Percentiles rank a stretch among this genome's conserved stretches.
Conservation (phyloP, 2,329 filamentous ascomycete species). For the Stachybotrys echinatus region DNA sequence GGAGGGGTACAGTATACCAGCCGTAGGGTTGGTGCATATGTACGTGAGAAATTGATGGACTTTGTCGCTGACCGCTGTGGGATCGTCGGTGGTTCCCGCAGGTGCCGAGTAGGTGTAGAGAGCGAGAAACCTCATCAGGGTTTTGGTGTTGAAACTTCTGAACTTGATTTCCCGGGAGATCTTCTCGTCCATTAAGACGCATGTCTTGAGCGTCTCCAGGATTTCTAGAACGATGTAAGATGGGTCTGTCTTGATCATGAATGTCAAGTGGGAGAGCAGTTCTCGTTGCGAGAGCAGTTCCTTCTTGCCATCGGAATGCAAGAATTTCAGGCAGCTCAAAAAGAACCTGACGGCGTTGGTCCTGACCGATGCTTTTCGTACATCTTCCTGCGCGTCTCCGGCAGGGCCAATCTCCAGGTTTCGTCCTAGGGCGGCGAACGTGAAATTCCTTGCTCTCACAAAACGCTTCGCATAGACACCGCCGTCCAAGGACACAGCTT, state of each 20-base stretch:
- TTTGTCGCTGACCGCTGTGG: constrained; percentile 54
- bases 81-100: constrained; percentile 32
- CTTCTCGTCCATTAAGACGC: constrained; percentile 69
- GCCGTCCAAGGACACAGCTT: constrained; percentile 81
- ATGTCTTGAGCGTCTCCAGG: constrained; percentile 61
- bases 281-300: constrained; percentile 79
- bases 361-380: constrained; percentile 69
- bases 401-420: constrained; percentile 69
- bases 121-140: constrained; percentile 65
- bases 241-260: constrained; percentile 72
- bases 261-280: constrained; percentile 75
- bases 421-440: constrained; percentile 72
- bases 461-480: constrained; percentile 73
- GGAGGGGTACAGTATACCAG: constrained; percentile 71
- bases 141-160: constrained; percentile 68
- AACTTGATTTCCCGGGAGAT: constrained; percentile 71
- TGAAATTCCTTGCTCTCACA: constrained; percentile 72
- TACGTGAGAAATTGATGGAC: constrained; percentile 71
- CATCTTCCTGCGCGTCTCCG: constrained; percentile 54
- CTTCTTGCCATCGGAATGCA: constrained; percentile 70
- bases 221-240: constrained; percentile 71
- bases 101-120: constrained; percentile 60
- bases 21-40: constrained; percentile 66
- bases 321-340: constrained; percentile 70
- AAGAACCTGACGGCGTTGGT: constrained; percentile 80